Percentiles rank a stretch among this genome's conserved stretches.
Evolutionary conservation across 1,284 basidiomycete genomes (phyloP).

Genomic region (Boletellus deceptivus): DNA sequence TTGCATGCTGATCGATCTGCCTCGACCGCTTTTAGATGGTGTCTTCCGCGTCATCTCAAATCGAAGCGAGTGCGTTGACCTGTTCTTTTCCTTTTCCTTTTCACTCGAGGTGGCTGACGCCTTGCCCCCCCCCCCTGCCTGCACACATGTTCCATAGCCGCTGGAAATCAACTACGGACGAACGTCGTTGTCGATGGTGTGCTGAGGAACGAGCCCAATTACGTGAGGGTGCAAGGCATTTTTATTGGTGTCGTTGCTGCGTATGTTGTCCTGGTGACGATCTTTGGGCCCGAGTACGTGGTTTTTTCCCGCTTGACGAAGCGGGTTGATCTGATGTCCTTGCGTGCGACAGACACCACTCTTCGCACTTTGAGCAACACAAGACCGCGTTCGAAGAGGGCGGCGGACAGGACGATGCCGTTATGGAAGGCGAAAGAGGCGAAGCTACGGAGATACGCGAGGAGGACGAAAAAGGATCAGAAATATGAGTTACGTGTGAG

Average conservation of each 20-base stretch:
- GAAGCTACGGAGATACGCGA: conserved; percentile 6
- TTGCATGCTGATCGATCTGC: too few species aligned
- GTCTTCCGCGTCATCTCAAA: conserved; percentile 84
- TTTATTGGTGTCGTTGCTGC: conserved; percentile 76
- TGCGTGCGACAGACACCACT: conserved; percentile 52
- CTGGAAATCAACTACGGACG: conserved; percentile 55
- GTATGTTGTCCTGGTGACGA: conserved; percentile 66
- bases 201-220: conserved; percentile 60
- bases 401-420: conserved; percentile 51
- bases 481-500: conserved; percentile 7
- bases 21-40: conserved; percentile 59
- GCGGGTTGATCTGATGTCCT: too few species aligned
- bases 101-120: too few species aligned
- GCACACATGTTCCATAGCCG: conserved; percentile 41
- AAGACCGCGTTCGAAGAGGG: conserved; percentile 80
- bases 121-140: too few species aligned
- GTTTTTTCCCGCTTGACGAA: not conserved
- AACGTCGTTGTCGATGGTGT: conserved; percentile 48
- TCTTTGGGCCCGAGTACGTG: conserved; percentile 72
- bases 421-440: conserved; percentile 14
- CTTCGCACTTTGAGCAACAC: conserved; percentile 80
- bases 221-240: conserved; percentile 85
- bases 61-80: conserved; percentile 73
- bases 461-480: conserved; percentile 19
- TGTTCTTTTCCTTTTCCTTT: too few species aligned